Percentiles rank a stretch among this genome's conserved stretches.
phyloP scores from a whole-genome alignment of 148 eudicot genomes.

The Silene conica region DNA sequence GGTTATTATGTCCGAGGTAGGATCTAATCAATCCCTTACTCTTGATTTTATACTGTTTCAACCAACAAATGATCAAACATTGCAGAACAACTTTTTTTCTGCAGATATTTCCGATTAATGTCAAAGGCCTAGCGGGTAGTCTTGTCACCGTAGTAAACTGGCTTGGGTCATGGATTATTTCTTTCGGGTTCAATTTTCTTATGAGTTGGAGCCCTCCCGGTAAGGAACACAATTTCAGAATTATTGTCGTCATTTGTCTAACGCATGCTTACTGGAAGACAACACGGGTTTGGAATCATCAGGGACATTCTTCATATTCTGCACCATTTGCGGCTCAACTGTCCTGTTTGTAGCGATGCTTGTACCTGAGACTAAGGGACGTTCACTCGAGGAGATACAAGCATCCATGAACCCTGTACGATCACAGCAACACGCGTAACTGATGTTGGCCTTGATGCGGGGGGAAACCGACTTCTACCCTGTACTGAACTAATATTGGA shows the following conservation, averaged over 20 bases:
- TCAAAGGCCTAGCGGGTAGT: constrained; percentile 88
- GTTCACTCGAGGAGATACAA: constrained; percentile 85
- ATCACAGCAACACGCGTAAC: constrained; percentile 7
- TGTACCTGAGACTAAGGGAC: constrained; percentile 95
- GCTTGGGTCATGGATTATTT: constrained; percentile 79
- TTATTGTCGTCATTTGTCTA: neutral
- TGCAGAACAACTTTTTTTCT: neutral
- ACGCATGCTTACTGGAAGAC: neutral
- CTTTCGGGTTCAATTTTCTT: constrained; percentile 71
- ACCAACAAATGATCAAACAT: neutral
- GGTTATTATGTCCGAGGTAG: constrained; percentile 97
- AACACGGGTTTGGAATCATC: constrained; percentile 4
- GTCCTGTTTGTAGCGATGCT: constrained; percentile 57
- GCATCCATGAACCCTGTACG: constrained; percentile 49
- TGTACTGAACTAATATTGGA: neutral
- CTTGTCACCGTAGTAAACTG: constrained; percentile 74
- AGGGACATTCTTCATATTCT: constrained; percentile 78
- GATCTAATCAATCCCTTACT: neutral
- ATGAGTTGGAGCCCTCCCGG: constrained; percentile 77
- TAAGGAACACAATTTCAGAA: constrained; percentile 13
- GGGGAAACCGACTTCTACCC: neutral
- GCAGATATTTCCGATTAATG: constrained; percentile 86
- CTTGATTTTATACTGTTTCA: neutral
- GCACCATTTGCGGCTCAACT: constrained; percentile 48
- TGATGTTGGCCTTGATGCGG: neutral